Evolutionary conservation across 2,329 filamentous ascomycete genomes (phyloP).

Genomic region (Diaporthe sp.): DNA sequence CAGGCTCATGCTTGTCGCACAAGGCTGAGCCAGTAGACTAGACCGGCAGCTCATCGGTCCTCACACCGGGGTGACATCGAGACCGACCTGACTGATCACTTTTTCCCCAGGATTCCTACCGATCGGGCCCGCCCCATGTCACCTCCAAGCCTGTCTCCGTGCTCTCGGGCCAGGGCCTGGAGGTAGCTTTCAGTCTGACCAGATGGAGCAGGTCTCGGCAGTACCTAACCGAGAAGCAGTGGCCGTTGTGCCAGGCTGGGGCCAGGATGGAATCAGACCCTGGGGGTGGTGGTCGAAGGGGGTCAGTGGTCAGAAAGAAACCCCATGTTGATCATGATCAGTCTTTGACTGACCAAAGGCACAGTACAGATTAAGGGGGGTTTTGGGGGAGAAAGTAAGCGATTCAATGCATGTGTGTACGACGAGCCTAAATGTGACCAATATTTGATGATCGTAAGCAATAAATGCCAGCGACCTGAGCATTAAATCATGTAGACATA

Average conservation of each 20-base stretch:
- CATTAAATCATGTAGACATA: not conserved
- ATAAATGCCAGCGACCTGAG: not conserved
- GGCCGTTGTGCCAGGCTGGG: conserved; percentile 4
- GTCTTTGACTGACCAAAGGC: not conserved
- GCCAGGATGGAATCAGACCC: conserved; percentile 5
- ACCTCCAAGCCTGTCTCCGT: conserved; percentile 11
- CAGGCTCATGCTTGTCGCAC: conserved; percentile 20
- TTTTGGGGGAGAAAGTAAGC: not conserved
- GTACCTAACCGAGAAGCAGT: conserved; percentile 4
- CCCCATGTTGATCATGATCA: not conserved
- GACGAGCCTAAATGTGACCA: not conserved
- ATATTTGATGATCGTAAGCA: not conserved
- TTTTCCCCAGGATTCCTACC: conserved; percentile 21
- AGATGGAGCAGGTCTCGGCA: conserved; percentile 20
- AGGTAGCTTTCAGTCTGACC: not conserved
- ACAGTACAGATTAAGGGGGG: not conserved
- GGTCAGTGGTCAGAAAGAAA: not conserved
- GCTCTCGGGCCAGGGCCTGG: not conserved
- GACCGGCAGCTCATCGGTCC: conserved; percentile 19
- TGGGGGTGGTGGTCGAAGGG: not conserved
- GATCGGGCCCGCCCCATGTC: conserved; percentile 16
- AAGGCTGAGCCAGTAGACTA: conserved; percentile 30
- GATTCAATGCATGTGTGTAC: not conserved
- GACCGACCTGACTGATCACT: conserved; percentile 31
- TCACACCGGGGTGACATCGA: conserved; percentile 31